Conservation (phyloP, 345 rosid species). For the Psidium friedrichsthalianum region DNA sequence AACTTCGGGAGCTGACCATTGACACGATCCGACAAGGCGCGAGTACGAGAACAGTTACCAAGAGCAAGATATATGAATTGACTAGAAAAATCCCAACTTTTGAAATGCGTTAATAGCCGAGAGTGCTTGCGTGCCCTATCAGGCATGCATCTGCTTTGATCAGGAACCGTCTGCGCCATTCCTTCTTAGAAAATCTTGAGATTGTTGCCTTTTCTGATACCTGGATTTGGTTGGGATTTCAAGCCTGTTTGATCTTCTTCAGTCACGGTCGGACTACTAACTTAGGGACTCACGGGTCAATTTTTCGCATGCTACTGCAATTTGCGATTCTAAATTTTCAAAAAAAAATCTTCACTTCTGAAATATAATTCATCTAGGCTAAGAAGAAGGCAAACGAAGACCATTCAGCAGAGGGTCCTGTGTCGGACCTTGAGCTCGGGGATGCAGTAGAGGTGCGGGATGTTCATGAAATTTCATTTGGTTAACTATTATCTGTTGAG, state of each 20-base stretch:
- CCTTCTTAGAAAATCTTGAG: background rate
- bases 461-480: background rate
- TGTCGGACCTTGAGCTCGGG: conserved; percentile 45
- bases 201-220: background rate
- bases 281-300: background rate
- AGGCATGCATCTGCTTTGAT: background rate
- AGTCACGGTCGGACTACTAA: background rate
- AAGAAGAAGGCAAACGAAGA: conserved; percentile 29
- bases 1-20: background rate
- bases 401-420: conserved; percentile 18
- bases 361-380: background rate
- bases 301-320: background rate
- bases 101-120: background rate
- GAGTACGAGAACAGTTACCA: background rate
- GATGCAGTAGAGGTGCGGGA: conserved; percentile 48
- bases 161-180: background rate
- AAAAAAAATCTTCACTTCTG: background rate
- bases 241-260: background rate
- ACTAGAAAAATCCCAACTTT: background rate
- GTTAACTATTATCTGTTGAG: background rate
- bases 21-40: background rate
- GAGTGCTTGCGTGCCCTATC: background rate
- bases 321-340: background rate
- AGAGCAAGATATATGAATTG: background rate
- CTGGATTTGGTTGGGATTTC: background rate